A percentile compares a stretch with the other conserved stretches of the same genome.
Conservation (phyloP, 306 rosid species). For the Prosopis cineraria region DNA sequence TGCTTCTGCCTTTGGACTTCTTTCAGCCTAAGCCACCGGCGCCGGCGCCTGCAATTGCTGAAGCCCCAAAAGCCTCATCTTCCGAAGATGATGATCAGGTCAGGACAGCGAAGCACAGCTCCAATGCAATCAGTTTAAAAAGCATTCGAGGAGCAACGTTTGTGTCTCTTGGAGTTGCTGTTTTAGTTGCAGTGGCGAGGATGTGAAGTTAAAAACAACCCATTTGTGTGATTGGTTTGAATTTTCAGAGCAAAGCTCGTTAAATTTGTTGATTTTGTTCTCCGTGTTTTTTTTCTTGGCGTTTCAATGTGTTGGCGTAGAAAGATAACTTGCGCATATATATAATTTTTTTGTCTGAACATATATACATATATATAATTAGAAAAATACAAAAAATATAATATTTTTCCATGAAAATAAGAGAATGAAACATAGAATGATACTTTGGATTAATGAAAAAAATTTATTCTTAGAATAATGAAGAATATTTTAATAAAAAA, state of each 20-base stretch:
- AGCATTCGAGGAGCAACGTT: not conserved
- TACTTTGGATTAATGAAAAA: too few relatives aligned
- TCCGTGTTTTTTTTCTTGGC: too few relatives aligned
- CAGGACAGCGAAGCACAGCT: constrained; percentile 4
- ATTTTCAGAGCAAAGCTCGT: not conserved
- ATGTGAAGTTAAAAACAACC: not conserved
- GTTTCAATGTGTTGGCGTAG: not conserved
- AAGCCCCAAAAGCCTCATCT: constrained; percentile 4
- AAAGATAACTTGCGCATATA: not conserved
- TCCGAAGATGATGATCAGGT: constrained; percentile 1
- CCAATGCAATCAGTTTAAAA: not conserved
- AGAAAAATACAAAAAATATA: too few relatives aligned
- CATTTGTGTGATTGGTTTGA: not conserved
- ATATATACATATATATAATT: too few relatives aligned
- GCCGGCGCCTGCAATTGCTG: constrained; percentile 18
- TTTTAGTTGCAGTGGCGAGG: not conserved
- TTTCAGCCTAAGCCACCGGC: constrained; percentile 40
- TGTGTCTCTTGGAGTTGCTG: not conserved
- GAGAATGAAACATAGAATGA: too few relatives aligned
- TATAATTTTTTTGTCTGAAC: too few relatives aligned
- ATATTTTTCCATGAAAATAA: too few relatives aligned
- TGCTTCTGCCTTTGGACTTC: constrained; percentile 42
- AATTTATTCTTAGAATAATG: too few relatives aligned
- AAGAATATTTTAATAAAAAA: too few relatives aligned
- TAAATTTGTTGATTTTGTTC: not conserved